These are phyloP conservation scores for Acacia acuminata DNA, from an alignment of 306 rosid species.

Conservation along the genomic window DNA sequence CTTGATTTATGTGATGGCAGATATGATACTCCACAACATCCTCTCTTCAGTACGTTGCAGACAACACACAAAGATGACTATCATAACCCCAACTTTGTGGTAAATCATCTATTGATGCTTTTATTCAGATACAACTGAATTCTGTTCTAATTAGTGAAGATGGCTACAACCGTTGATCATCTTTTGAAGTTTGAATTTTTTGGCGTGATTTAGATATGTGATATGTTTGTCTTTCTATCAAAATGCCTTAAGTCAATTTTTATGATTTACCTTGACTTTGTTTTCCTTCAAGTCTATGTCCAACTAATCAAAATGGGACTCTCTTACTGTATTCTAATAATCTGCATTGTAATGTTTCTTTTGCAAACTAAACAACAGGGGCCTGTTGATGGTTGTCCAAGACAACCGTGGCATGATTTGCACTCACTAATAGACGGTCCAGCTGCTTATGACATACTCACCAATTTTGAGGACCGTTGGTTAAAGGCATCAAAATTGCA, in stretches of 20 bases:
- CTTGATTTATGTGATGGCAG: slow-evolving; percentile 87
- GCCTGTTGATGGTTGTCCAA: slow-evolving; percentile 66
- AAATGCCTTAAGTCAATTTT: too few species aligned
- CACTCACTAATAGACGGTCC: slow-evolving; percentile 85
- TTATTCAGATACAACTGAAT: too few species aligned
- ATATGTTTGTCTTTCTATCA: too few species aligned
- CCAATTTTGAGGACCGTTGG: slow-evolving; percentile 94
- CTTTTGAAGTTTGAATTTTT: neutral
- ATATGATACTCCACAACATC: slow-evolving; percentile 78
- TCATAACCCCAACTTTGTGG: slow-evolving; percentile 78
- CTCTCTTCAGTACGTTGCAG: slow-evolving; percentile 59
- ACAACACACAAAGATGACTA: slow-evolving; percentile 75
- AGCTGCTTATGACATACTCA: slow-evolving; percentile 86
- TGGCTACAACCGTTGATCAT: neutral
- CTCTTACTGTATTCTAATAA: too few species aligned
- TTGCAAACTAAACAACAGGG: slow-evolving; percentile 51
- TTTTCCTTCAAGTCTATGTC: too few species aligned
- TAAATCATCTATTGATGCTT: slow-evolving; percentile 28
- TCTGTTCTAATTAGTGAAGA: neutral
- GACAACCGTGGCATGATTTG: slow-evolving; percentile 99
- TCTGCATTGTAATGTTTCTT: slow-evolving; percentile 5
- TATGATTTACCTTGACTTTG: too few species aligned
- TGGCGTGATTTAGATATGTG: too few species aligned
- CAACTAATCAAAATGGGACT: too few species aligned
- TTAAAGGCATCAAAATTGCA: slow-evolving; percentile 54